Evolutionary conservation across 1,284 basidiomycete species (phyloP), one percentile per base, ranked within the genome.

Genomic region (Ceratorhiza oryzae-sativae): DNA sequence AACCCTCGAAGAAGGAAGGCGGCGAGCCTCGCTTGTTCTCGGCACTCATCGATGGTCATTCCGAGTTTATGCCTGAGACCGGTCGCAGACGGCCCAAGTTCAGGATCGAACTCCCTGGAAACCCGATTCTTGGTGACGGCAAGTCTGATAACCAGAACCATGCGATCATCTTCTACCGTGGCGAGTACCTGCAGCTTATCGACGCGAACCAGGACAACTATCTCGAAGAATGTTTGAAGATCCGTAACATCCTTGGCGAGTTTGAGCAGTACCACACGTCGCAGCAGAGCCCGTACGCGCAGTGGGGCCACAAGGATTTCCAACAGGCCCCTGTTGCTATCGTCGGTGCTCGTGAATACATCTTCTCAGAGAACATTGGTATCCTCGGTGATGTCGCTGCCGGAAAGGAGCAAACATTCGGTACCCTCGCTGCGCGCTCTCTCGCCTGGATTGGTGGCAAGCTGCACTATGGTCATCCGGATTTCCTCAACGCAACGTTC

Each of bases 131-230:
- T 65, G 97, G 97, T 75, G 97, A 99, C 80, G 97, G 97, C 76
- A 99, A 99, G 84, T 97, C 95, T 71, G 97, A 99, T 85, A 99
- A 99, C 83, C 97, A 99, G 87, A 99, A 99, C 82, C 97, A 99
- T 78, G 95, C 97, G 49, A 97, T 99, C 81, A 90, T 99, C 82
- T 99, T 98, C 85, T 97, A 99, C 83, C 94, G 97, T 75, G 97
- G 97, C 76, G 97, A 99, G 83, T 99, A 98, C 82, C 85, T 99
- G 12, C 97, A 99, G 84, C 92, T 98, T 75, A 98, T 99, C 80
- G 97, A 99, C 78, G 97, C 97, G 78, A 99, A 99, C 83, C 97
- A 99, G 85, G 97, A 99, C 85, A 98, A 99, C 83, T 99, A 99
- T 79, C 89, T 99, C 76, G 97, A 99, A 81, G 97, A 99, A 81